Base-by-base conservation (phyloP, 2,329 filamentous ascomycete genomes). In the Colletotrichum higginsianum region DNA sequence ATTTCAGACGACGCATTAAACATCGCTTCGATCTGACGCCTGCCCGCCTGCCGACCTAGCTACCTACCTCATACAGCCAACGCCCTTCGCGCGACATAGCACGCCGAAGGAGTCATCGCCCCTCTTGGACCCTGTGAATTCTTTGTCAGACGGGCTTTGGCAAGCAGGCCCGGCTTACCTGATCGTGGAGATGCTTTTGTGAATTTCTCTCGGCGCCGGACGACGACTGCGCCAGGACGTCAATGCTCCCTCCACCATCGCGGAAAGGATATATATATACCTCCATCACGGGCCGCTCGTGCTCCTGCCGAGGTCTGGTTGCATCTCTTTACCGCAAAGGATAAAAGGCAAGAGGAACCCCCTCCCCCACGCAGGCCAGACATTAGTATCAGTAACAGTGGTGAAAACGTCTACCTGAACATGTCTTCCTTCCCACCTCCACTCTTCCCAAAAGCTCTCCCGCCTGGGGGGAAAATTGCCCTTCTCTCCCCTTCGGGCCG, bases 401-500 rank as follows among this genome's bases (percentile, higher is more conserved):
- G 35, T 9, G 35, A 60, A 30, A 23, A 49, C 42, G 2, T 21
- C 23, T 16, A 30, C 12, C 16, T 12, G 23, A 18, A 55, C 46
- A 71, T 62, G 64, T 46, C 65, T n/a, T 30, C 58, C 23, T 64
- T 50, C 7, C 62, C 62, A 18, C 40, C 47, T 12, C 76, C 72
- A 11, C 74, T 79, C 4, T 42, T 73, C 6, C 75, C 78, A 2
- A 78, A 77, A 47, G 75, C 76, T 3, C 75, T 85, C 0, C 50
- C 78, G 66, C 78, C 79, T 0, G 81, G 82, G 30, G 80, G 72
- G 1, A 84, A 81, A 9, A 82, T 85, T 12, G 83, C 79, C 2
- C 81, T 82, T 67, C 75, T 85, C 57, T 84, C 82, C 1, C 83
- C 83, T 13, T 85, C 83, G 0, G 74, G 75, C 5, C 81, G 83